phyloP scores from a whole-genome alignment of 805 yeast genomes.

The Zygotorulaspora danielsina region DNA sequence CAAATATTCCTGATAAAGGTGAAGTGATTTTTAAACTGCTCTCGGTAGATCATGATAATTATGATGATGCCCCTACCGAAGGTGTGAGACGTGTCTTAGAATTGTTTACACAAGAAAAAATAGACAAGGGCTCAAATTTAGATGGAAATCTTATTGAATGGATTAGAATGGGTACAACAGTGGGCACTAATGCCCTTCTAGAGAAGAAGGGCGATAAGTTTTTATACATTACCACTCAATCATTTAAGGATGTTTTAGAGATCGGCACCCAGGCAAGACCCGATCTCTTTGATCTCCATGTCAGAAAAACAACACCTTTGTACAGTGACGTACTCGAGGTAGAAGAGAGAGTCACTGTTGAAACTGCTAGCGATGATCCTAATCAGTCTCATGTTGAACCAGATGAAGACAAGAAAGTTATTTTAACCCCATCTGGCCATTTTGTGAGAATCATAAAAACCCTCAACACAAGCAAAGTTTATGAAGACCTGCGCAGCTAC shows the following conservation, averaged over 20 bases:
- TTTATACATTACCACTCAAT: conserved; percentile 79
- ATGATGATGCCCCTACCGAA: conserved; percentile 85
- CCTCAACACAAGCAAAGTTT: conserved; percentile 46
- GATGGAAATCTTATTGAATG: conserved; percentile 60
- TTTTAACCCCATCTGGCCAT: conserved; percentile 64
- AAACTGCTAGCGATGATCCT: conserved; percentile 73
- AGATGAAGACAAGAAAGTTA: conserved; percentile 29
- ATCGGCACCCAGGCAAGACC: conserved; percentile 95
- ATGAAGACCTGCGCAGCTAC: conserved; percentile 40
- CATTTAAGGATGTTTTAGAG: conserved; percentile 72
- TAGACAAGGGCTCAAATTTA: conserved; percentile 55
- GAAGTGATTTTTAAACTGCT: conserved; percentile 71
- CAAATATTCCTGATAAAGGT: conserved; percentile 46
- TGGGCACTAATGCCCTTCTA: conserved; percentile 88
- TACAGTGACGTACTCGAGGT: conserved; percentile 76
- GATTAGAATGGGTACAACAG: conserved; percentile 88
- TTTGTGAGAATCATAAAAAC: conserved; percentile 50
- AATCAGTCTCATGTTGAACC: conserved; percentile 19
- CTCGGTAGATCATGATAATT: conserved; percentile 84
- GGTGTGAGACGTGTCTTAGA: conserved; percentile 80
- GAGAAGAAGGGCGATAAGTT: conserved; percentile 90
- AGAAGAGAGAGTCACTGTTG: conserved; percentile 89
- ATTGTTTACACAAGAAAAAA: conserved; percentile 44
- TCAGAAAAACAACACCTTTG: conserved; percentile 63
- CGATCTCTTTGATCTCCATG: conserved; percentile 74